Conservation (phyloP, 2,329 filamentous ascomycete species). For the Whalleya microplaca region DNA sequence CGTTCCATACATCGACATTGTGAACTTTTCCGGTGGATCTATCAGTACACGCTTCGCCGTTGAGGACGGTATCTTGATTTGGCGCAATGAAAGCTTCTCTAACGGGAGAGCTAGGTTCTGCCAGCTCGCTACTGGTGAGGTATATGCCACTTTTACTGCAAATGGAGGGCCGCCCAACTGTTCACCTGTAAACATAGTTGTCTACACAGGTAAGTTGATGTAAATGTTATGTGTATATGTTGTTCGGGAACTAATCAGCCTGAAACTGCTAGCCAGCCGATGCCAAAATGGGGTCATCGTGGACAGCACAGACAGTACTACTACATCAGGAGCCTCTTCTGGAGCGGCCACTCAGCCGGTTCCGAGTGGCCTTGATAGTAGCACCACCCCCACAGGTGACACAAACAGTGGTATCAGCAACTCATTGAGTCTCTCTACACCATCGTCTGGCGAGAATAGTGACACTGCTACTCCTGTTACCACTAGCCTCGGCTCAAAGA, state of each 20-base stretch:
- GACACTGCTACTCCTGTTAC: too few species aligned
- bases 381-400: neutral
- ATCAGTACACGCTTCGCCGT: conserved; percentile 14
- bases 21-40: conserved; percentile 5
- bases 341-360: too few species aligned
- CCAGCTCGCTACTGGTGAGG: conserved; percentile 2
- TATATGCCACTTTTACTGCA: conserved; percentile 23
- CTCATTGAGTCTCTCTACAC: too few species aligned
- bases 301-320: neutral
- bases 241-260: too few species aligned
- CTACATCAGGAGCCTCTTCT: neutral
- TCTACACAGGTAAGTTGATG: conserved; percentile 20
- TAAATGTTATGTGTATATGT: too few species aligned
- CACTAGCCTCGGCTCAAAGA: too few species aligned
- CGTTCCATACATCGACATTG: conserved; percentile 18
- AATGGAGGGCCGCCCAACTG: conserved; percentile 14
- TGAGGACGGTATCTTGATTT: conserved; percentile 18
- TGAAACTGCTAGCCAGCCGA: neutral
- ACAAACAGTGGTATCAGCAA: too few species aligned
- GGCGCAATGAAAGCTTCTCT: conserved; percentile 22
- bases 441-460: too few species aligned
- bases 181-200: conserved; percentile 13
- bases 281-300: conserved; percentile 15
- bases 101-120: conserved; percentile 23
- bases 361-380: neutral